Evolutionary conservation across 176 grass and related monocot genomes (phyloP).

Genomic region (Calamus simplicifolius): DNA sequence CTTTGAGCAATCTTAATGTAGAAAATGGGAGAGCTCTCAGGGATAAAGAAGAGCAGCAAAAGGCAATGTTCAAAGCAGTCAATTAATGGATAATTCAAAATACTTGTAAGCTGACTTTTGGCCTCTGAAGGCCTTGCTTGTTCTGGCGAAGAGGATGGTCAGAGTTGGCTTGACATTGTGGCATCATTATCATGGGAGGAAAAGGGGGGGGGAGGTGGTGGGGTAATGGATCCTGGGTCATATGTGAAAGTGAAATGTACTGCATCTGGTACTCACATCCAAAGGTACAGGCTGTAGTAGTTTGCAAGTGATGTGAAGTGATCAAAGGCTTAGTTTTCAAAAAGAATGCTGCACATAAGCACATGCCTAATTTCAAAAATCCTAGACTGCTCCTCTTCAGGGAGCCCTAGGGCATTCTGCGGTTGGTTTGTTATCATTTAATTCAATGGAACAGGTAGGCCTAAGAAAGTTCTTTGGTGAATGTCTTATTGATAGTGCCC

Average conservation of each 20-base stretch:
- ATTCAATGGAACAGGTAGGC: slow-evolving; percentile 75
- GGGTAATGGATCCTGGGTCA: slow-evolving; percentile 90
- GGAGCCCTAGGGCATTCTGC: slow-evolving; percentile 77
- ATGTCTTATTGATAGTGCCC: background rate
- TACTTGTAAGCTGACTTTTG: slow-evolving; percentile 75
- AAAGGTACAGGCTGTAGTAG: slow-evolving; percentile 41
- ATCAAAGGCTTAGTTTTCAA: slow-evolving; percentile 94
- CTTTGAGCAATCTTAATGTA: slow-evolving; percentile 24
- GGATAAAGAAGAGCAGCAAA: slow-evolving; percentile 43
- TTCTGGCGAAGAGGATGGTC: slow-evolving; percentile 26
- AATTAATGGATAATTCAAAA: slow-evolving; percentile 90
- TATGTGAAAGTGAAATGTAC: slow-evolving; percentile 97
- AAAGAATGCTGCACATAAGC: slow-evolving; percentile 94
- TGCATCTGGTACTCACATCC: slow-evolving; percentile 55
- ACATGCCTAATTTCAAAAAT: slow-evolving; percentile 81
- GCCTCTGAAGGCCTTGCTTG: slow-evolving; percentile 56
- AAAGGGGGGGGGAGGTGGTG: no score
- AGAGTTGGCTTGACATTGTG: slow-evolving; percentile 75
- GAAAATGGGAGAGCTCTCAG: slow-evolving; percentile 24
- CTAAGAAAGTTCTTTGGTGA: background rate
- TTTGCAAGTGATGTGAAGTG: slow-evolving; percentile 21
- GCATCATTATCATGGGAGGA: slow-evolving; percentile 77
- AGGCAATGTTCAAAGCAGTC: slow-evolving; percentile 82
- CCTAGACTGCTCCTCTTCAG: slow-evolving; percentile 81
- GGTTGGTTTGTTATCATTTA: slow-evolving; percentile 73